phyloP scores from a whole-genome alignment of 345 rosid species.

The Linum tenue region DNA sequence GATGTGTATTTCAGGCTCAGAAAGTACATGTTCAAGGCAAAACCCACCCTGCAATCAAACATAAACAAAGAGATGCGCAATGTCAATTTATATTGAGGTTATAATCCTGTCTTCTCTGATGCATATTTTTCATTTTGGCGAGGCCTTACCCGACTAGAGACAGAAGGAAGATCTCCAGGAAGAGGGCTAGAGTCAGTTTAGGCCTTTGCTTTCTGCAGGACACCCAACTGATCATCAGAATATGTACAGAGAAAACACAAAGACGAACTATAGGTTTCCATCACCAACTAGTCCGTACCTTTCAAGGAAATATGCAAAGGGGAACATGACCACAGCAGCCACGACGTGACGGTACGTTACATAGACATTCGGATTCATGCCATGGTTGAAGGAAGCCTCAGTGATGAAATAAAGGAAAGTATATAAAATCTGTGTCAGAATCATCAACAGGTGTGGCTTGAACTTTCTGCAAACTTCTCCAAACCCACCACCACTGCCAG shows the following conservation, averaged over 20 bases:
- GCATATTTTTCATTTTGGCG: neutral
- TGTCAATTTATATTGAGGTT: too few species aligned
- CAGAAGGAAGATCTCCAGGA: slow-evolving; percentile 50
- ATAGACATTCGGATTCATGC: slow-evolving; percentile 65
- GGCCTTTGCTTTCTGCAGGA: slow-evolving; percentile 53
- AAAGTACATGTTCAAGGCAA: slow-evolving; percentile 49
- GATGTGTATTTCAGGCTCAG: slow-evolving; percentile 48
- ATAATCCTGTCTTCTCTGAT: neutral
- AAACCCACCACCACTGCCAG: slow-evolving; percentile 2
- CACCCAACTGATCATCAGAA: slow-evolving; percentile 3
- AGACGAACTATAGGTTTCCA: too few species aligned
- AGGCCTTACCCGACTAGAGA: slow-evolving; percentile 50
- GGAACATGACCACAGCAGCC: slow-evolving; percentile 25
- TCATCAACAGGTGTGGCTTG: slow-evolving; percentile 53
- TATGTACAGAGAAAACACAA: neutral
- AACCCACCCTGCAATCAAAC: slow-evolving; percentile 40
- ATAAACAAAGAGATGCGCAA: neutral
- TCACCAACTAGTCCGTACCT: too few species aligned
- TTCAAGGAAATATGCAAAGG: too few species aligned
- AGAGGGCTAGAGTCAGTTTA: slow-evolving; percentile 42
- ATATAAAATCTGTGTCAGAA: slow-evolving; percentile 37
- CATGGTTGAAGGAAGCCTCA: slow-evolving; percentile 61
- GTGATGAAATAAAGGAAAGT: slow-evolving; percentile 49
- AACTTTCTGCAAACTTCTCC: slow-evolving; percentile 17
- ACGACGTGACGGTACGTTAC: slow-evolving; percentile 54